These are phyloP conservation scores for Tetrapisispora arboricola DNA, from an alignment of 805 yeast species.

Conservation along the genomic window DNA sequence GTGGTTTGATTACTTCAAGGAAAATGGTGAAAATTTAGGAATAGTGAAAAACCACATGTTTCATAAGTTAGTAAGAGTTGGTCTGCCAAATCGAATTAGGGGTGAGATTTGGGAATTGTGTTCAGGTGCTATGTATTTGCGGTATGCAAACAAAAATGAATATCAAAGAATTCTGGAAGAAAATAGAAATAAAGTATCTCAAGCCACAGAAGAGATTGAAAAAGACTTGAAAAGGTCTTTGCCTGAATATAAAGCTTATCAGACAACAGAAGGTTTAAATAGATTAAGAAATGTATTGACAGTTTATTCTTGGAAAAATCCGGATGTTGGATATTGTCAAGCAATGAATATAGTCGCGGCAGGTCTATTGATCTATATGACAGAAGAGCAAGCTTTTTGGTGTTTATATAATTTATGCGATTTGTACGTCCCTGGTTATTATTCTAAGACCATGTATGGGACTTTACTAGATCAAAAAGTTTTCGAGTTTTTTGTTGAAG, in stretches of 20 bases:
- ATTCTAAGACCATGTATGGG: constrained; percentile 96
- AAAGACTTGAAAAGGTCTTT: constrained; percentile 89
- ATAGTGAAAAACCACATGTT: constrained; percentile 65
- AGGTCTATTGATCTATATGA: constrained; percentile 68
- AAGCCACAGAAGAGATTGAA: constrained; percentile 93
- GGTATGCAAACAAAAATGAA: constrained; percentile 52
- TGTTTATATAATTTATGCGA: constrained; percentile 73
- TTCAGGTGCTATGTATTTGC: constrained; percentile 70
- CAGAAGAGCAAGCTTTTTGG: constrained; percentile 98
- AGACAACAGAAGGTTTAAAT: constrained; percentile 71
- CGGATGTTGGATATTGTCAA: constrained; percentile 96
- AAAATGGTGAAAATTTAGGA: constrained; percentile 77
- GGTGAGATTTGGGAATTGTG: constrained; percentile 96
- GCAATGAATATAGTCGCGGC: constrained; percentile 95
- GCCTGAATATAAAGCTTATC: constrained; percentile 95
- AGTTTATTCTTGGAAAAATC: constrained; percentile 94
- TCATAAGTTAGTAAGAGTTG: constrained; percentile 76
- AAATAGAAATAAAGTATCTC: constrained; percentile 53
- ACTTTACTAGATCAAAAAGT: constrained; percentile 89
- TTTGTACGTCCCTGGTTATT: constrained; percentile 84
- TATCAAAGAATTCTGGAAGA: constrained; percentile 51
- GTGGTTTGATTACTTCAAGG: constrained; percentile 86
- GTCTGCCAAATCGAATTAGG: constrained; percentile 85
- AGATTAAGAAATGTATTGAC: constrained; percentile 80
- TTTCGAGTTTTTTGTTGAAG: constrained; percentile 80